Conservation (phyloP, 1,139 yeast species). For the Yamadazyma jaroonii region DNA sequence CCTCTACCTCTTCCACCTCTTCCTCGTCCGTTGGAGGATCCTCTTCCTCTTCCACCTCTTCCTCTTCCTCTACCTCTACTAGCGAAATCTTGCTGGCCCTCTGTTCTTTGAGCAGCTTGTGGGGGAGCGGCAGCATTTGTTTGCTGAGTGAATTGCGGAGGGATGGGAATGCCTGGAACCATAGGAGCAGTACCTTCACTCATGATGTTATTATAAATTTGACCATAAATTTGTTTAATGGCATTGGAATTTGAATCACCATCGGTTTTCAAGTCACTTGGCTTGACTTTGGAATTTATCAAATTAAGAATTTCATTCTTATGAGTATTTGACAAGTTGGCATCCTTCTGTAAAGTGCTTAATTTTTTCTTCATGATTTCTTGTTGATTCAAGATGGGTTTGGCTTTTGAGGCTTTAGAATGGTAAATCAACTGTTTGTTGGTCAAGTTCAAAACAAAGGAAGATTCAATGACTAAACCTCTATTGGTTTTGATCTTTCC, state of each 20-base stretch:
- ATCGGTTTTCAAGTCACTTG: conserved; percentile 14
- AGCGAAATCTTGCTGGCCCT: conserved; percentile 12
- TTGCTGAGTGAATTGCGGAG: conserved; percentile 31
- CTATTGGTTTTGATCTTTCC: conserved; percentile 77
- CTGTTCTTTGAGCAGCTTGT: conserved; percentile 5
- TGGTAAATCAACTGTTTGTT: conserved; percentile 74
- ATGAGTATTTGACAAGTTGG: conserved; percentile 11
- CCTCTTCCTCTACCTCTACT: conserved; percentile 25
- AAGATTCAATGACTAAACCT: conserved; percentile 81
- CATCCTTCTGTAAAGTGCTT: conserved; percentile 12
- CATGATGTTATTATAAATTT: conserved; percentile 45
- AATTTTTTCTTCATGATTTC: conserved; percentile 22
- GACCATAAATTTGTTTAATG: conserved; percentile 48
- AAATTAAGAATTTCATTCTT: conserved; percentile 33
- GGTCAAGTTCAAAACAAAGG: conserved; percentile 75
- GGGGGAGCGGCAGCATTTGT: neutral
- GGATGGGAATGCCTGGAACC: conserved; percentile 26
- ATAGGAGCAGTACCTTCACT: conserved; percentile 31
- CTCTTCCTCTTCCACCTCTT: conserved; percentile 21
- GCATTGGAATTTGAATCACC: conserved; percentile 32
- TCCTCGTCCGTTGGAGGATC: conserved; percentile 26
- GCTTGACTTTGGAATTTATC: conserved; percentile 14
- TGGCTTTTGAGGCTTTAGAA: conserved; percentile 58
- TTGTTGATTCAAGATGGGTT: conserved; percentile 30
- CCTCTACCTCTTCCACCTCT: conserved; percentile 19